phyloP scores from a whole-genome alignment of 306 rosid genomes.

The Cicer bijugum region DNA sequence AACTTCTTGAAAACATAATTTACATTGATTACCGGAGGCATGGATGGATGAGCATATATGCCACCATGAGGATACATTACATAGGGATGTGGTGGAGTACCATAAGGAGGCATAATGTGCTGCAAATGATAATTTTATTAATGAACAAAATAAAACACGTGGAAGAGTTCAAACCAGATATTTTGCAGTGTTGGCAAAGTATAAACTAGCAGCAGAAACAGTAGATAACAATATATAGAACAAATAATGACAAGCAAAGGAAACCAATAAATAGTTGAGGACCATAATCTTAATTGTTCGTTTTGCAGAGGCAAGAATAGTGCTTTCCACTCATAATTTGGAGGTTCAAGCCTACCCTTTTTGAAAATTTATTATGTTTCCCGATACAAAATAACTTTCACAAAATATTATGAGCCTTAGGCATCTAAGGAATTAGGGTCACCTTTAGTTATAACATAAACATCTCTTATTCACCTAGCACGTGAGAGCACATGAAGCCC shows the following conservation, averaged over 20 bases:
- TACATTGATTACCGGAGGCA: constrained; percentile 80
- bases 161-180: constrained; percentile 34
- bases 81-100: constrained; percentile 96
- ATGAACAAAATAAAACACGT: constrained; percentile 30
- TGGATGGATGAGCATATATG: constrained; percentile 96
- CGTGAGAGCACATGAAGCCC: neutral
- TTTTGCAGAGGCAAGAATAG: constrained; percentile 19
- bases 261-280: constrained; percentile 9
- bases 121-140: constrained; percentile 54
- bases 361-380: neutral
- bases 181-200: constrained; percentile 3
- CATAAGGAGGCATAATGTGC: constrained; percentile 99
- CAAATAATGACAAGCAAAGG: constrained; percentile 27
- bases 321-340: neutral
- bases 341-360: constrained; percentile 9
- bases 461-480: neutral
- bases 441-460: constrained; percentile 21
- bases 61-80: constrained; percentile 99
- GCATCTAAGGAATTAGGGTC: constrained; percentile 7
- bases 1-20: constrained; percentile 43
- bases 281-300: constrained; percentile 25
- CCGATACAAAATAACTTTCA: neutral
- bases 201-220: constrained; percentile 12
- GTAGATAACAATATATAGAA: constrained; percentile 37
- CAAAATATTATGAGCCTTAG: constrained; percentile 29